Evolutionary conservation across 176 grass and related monocot genomes (phyloP).

Genomic region (Alopecurus myosuroides): DNA sequence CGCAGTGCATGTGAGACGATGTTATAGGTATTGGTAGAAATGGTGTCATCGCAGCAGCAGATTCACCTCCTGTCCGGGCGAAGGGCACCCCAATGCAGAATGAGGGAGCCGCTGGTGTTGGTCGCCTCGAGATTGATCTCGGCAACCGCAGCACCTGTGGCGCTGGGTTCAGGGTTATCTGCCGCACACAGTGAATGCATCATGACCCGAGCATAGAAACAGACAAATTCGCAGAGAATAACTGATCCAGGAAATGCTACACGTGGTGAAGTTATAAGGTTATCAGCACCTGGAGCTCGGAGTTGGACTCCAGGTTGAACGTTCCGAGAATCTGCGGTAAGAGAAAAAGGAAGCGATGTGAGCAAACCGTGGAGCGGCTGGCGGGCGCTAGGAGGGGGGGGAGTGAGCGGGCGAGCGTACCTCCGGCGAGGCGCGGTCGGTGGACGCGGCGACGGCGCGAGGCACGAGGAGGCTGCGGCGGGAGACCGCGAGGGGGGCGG

Average conservation of each 20-base stretch:
- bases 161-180: constrained; percentile 53
- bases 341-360: neutral
- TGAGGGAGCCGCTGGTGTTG: constrained; percentile 51
- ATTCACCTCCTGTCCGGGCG: constrained; percentile 42
- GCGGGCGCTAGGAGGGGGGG: neutral
- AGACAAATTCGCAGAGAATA: constrained; percentile 6
- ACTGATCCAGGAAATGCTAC: neutral
- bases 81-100: constrained; percentile 92
- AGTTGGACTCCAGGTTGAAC: constrained; percentile 77
- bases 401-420: neutral
- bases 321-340: constrained; percentile 48
- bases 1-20: neutral
- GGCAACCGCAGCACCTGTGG: constrained; percentile 15
- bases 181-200: neutral
- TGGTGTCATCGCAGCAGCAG: neutral
- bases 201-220: neutral
- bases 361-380: constrained; percentile 1
- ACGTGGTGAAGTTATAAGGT: neutral
- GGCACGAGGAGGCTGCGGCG: constrained; percentile 27
- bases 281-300: constrained; percentile 63
- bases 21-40: neutral
- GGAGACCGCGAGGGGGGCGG: constrained; percentile 7
- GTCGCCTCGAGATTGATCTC: constrained; percentile 60
- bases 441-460: constrained; percentile 30
- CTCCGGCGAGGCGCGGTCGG: constrained; percentile 30